These are phyloP conservation scores for Ceraceosorus guamensis DNA, from an alignment of 1,284 basidiomycete genomes.

Conservation along the genomic window DNA sequence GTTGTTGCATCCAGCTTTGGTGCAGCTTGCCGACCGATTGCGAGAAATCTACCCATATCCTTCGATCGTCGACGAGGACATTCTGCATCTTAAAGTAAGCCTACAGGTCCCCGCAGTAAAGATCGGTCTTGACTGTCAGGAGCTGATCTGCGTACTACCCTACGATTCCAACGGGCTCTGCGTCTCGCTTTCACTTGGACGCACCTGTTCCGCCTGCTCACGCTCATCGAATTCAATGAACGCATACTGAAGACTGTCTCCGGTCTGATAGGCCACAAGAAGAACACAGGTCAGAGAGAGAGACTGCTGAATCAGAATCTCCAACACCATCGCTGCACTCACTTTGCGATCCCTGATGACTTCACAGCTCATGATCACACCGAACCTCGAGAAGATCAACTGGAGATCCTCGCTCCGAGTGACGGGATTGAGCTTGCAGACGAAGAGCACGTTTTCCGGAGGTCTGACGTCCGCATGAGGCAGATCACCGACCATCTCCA, in stretches of 20 bases:
- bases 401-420: slow-evolving; percentile 93
- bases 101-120: slow-evolving; percentile 28
- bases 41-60: slow-evolving; percentile 94
- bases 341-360: slow-evolving; percentile 83
- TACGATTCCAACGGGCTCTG: no score
- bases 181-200: slow-evolving; percentile 13
- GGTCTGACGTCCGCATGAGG: slow-evolving; percentile 96
- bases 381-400: slow-evolving; percentile 92
- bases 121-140: no score
- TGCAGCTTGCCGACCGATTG: slow-evolving; percentile 64
- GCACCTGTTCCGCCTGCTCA: slow-evolving; percentile 82
- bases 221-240: slow-evolving; percentile 96
- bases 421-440: slow-evolving; percentile 95
- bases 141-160: no score
- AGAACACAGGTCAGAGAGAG: not conserved
- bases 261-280: slow-evolving; percentile 54
- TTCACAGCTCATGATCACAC: slow-evolving; percentile 90
- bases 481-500: slow-evolving; percentile 98
- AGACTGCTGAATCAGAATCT: not conserved
- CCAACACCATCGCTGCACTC: not conserved
- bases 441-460: slow-evolving; percentile 96
- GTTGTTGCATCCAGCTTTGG: slow-evolving; percentile 47
- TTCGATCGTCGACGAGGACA: slow-evolving; percentile 92
- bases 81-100: slow-evolving; percentile 99
- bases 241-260: slow-evolving; percentile 93